Evolutionary conservation across 805 yeast species (phyloP), one percentile per base, ranked within the genome.

Genomic region (Candida palmyrensis): DNA sequence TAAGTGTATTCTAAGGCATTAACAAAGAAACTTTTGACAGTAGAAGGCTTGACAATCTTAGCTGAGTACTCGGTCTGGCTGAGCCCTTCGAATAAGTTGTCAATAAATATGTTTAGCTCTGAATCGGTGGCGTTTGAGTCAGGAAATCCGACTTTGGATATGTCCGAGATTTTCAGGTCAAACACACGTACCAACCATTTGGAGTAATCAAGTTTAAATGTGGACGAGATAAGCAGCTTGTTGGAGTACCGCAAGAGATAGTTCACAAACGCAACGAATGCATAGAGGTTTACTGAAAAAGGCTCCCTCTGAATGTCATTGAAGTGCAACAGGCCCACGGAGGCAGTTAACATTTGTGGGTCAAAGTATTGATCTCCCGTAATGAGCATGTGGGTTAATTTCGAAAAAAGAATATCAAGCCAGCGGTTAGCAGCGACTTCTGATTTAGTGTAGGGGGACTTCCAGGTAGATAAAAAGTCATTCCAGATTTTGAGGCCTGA

Each of bases 351-450:
- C n/a, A n/a, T n/a, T n/a, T n/a, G n/a, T n/a, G n/a, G n/a, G n/a
- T n/a, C n/a, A n/a, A n/a, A n/a, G n/a, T n/a, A n/a, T n/a, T n/a
- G n/a, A n/a, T n/a, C n/a, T 15, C 42, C 42, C 12, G 37, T 35
- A 7, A 53, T 40, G 33, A 50, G 44, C 14, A 30, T 32, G 14
- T 23, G 19, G 7, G 55, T 45, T 9, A 54, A 43, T 34, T 39
- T 41, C 17, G 27, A 40, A 36, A 48, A 50, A 20, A 65, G 40
- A 13, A 51, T 39, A 13, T 53, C 57, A 8, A 55, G 42, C 71
- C 71, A 66, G 23, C 48, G 38, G 29, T 51, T 53, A 5, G 59
- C 61, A 3, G 63, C 57, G 8, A 63, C 53, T 26, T 59, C 57
- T 9, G 60, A 49, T 38, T 53, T 54, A 6, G 34, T 35, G 9